Evolutionary conservation across 179 eudicot species (phyloP).

Genomic region (Amaranthus tricolor): DNA sequence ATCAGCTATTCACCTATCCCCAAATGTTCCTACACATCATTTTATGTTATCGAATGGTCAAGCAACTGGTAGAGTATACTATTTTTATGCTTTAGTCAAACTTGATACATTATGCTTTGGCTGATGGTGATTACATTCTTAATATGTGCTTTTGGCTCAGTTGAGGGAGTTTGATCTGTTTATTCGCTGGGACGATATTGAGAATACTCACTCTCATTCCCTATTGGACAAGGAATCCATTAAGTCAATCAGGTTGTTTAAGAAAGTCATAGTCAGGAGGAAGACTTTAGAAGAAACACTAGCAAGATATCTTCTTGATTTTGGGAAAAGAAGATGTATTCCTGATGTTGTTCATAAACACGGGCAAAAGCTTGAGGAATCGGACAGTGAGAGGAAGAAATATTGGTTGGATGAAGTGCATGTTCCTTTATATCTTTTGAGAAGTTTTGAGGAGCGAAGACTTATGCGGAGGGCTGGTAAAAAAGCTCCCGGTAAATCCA

Average conservation of each 20-base stretch:
- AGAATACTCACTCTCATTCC: conserved; percentile 55
- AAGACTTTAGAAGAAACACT: conserved; percentile 55
- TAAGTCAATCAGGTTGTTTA: conserved; percentile 69
- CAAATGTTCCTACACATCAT: neutral
- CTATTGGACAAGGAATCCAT: conserved; percentile 59
- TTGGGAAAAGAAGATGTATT: conserved; percentile 86
- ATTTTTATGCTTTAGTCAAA: conserved; percentile 14
- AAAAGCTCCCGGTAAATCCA: conserved; percentile 34
- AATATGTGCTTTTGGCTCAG: conserved; percentile 39
- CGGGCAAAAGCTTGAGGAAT: conserved; percentile 68
- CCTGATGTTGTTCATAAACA: conserved; percentile 79
- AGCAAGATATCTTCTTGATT: conserved; percentile 86
- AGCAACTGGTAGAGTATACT: neutral
- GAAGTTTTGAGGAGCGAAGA: conserved; percentile 81
- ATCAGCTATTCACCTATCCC: neutral
- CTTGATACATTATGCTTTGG: conserved; percentile 2
- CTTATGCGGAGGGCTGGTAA: conserved; percentile 63
- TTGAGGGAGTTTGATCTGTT: conserved; percentile 82
- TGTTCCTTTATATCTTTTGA: conserved; percentile 85
- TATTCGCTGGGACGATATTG: conserved; percentile 90
- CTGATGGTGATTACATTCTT: conserved; percentile 9
- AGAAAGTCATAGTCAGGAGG: conserved; percentile 75
- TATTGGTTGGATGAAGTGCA: conserved; percentile 87
- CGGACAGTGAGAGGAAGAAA: conserved; percentile 71
- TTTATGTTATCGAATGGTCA: neutral